Conservation (phyloP, 257 asterid genomes). For the Solanum microdontum region DNA sequence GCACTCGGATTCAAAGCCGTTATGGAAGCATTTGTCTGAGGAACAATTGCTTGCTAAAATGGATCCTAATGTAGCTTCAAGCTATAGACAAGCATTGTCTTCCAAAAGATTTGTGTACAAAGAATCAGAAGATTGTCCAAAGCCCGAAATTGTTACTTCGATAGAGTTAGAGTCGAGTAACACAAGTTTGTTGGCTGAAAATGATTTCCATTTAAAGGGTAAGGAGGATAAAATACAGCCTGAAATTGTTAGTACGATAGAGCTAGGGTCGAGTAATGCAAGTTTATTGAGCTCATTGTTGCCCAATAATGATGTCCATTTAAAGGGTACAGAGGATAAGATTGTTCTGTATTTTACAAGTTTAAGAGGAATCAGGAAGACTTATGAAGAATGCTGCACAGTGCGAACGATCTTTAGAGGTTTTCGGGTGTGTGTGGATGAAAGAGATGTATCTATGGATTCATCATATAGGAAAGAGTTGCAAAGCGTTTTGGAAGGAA, state of each 20-base stretch:
- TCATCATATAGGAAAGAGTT: constrained; percentile 53
- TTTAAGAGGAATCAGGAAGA: constrained; percentile 71
- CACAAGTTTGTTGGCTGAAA: neutral
- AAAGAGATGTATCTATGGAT: constrained; percentile 87
- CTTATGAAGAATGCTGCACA: constrained; percentile 71
- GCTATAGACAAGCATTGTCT: constrained; percentile 27
- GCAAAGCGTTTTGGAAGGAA: constrained; percentile 56
- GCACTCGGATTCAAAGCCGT: constrained; percentile 24
- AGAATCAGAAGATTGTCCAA: constrained; percentile 7
- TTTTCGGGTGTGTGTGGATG: constrained; percentile 65
- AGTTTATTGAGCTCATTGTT: constrained; percentile 2
- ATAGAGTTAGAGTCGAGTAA: neutral
- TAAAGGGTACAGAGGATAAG: constrained; percentile 70
- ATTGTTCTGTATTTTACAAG: constrained; percentile 88
- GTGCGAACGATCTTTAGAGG: constrained; percentile 67
- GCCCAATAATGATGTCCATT: constrained; percentile 1
- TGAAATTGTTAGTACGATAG: neutral
- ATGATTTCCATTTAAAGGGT: constrained; percentile 17
- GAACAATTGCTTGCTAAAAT: constrained; percentile 28
- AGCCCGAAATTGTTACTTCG: neutral
- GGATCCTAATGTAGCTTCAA: constrained; percentile 30
- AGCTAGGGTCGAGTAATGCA: neutral
- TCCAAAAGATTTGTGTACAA: constrained; percentile 33
- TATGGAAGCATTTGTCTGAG: constrained; percentile 49
- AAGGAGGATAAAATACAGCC: constrained; percentile 58